A percentile compares a stretch with the other conserved stretches of the same genome.
These are phyloP conservation scores for Sarcocystis neurona DNA, from an alignment of 169 alveolate species.

Conservation along the genomic window DNA sequence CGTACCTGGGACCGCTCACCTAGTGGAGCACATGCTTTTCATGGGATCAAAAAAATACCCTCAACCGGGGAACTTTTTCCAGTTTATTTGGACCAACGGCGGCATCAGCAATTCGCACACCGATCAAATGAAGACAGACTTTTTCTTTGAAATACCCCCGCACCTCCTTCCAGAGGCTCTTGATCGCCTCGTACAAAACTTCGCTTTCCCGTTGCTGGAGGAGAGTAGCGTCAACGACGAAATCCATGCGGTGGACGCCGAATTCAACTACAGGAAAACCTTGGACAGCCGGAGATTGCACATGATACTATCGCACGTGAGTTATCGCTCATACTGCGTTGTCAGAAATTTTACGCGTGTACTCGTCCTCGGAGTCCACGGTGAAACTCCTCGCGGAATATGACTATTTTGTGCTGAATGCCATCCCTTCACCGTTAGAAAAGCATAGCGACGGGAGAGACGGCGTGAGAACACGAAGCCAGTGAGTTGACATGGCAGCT, in stretches of 20 bases:
- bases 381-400: no score
- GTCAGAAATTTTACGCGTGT: no score
- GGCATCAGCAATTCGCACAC: constrained; percentile 12
- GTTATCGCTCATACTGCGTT: no score
- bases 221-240: background rate
- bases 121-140: background rate
- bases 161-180: background rate
- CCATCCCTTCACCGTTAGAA: no score
- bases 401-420: no score
- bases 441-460: no score
- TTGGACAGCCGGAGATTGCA: no score
- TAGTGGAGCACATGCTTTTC: constrained; percentile 90
- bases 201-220: background rate
- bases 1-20: constrained; percentile 90
- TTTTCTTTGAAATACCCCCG: background rate
- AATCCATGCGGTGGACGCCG: constrained; percentile 18
- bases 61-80: no score
- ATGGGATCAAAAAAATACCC: constrained; percentile 72
- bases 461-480: no score
- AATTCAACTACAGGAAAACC: background rate
- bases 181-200: background rate
- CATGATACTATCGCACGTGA: no score
- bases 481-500: no score
- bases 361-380: no score
- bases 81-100: background rate